Evolutionary conservation across 139 green algal genomes (phyloP).

Genomic region (Picochlorum sp.): DNA sequence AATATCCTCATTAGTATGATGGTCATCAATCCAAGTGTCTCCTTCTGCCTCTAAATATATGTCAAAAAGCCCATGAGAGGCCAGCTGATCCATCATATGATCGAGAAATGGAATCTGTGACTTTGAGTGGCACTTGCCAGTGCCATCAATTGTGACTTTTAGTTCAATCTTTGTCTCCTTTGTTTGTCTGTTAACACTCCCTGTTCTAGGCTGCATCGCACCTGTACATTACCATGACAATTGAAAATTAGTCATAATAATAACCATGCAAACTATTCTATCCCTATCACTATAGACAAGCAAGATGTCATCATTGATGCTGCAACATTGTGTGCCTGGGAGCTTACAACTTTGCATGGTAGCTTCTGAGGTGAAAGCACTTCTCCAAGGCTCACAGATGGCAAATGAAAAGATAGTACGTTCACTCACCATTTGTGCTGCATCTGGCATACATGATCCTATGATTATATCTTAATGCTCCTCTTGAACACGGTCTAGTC

Average conservation of each 20-base stretch:
- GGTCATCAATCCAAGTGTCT: constrained; percentile 97
- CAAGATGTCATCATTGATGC: too few species aligned
- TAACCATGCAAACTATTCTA: neutral
- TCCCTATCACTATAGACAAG: too few species aligned
- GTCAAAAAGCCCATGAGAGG: constrained; percentile 79
- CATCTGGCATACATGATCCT: too few species aligned
- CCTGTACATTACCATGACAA: neutral
- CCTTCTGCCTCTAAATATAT: constrained; percentile 66
- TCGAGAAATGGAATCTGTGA: constrained; percentile 86
- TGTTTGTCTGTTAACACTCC: constrained; percentile 55
- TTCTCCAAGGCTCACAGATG: too few species aligned
- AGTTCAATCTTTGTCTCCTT: constrained; percentile 91
- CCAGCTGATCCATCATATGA: constrained; percentile 98
- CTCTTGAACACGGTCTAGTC: too few species aligned
- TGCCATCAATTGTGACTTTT: constrained; percentile 86
- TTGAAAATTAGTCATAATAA: neutral
- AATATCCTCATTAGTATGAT: constrained; percentile 98
- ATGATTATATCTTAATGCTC: too few species aligned
- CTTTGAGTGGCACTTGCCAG: constrained; percentile 54
- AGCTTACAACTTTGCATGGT: too few species aligned
- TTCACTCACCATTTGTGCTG: too few species aligned
- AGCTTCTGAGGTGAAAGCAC: too few species aligned
- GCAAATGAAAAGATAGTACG: too few species aligned
- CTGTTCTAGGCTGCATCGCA: neutral
- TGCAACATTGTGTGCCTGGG: too few species aligned